phyloP scores from a whole-genome alignment of 805 yeast genomes.

The Metschnikowia amazonensis region DNA sequence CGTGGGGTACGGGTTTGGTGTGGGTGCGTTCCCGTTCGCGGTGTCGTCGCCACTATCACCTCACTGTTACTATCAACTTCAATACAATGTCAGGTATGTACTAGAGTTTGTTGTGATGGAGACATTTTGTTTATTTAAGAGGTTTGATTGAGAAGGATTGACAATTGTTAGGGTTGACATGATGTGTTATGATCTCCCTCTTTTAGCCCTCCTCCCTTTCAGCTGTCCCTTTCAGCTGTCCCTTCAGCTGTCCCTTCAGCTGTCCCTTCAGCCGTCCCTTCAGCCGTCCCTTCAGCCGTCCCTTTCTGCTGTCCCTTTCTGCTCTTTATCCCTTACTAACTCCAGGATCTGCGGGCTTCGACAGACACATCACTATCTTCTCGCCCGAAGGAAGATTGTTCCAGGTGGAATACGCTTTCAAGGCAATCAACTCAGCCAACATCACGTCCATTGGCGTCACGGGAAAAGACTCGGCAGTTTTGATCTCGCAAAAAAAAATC shows the following conservation, averaged over 20 bases:
- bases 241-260: no score
- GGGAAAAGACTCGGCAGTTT: constrained; percentile 82
- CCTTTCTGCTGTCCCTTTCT: no score
- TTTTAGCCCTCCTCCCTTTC: no score
- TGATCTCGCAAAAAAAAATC: constrained; percentile 92
- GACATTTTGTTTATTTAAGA: no score
- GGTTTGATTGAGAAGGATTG: no score
- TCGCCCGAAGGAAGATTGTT: constrained; percentile 97
- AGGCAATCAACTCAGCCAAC: constrained; percentile 90
- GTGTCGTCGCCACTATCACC: neutral
- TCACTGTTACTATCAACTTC: neutral
- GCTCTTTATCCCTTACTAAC: no score
- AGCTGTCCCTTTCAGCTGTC: no score
- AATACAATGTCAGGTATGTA: constrained; percentile 20
- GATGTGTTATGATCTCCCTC: no score
- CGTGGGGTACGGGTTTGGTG: neutral
- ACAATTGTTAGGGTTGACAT: no score
- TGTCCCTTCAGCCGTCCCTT: no score
- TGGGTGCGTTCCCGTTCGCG: no score
- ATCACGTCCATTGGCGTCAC: constrained; percentile 84
- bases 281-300: no score
- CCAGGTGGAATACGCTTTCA: constrained; percentile 97
- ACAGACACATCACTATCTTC: constrained; percentile 96
- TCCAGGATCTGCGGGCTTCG: constrained; percentile 86
- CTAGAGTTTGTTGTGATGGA: neutral